These are phyloP conservation scores for Peronosclerospora sorghi DNA, from an alignment of 352 stramenopile species.

Conservation along the genomic window DNA sequence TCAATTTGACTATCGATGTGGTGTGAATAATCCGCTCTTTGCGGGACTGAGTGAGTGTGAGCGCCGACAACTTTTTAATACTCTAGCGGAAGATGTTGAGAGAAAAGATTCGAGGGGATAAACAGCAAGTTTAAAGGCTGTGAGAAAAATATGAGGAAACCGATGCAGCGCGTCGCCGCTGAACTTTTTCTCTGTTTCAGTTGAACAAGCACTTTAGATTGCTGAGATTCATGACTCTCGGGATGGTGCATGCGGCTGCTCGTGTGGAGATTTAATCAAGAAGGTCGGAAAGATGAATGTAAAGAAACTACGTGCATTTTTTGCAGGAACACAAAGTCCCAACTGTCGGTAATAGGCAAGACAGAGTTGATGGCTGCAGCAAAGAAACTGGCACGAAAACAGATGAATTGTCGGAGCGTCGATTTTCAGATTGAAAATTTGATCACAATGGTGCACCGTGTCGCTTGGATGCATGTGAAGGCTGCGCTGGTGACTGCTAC, in stretches of 20 bases:
- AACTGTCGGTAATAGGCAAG: conserved; percentile 34
- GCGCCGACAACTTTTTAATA: conserved; percentile 51
- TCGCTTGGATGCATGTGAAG: conserved; percentile 61
- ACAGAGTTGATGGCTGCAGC: no score
- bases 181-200: conserved; percentile 71
- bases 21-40: no score
- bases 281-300: conserved; percentile 80
- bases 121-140: conserved; percentile 10
- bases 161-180: conserved; percentile 21
- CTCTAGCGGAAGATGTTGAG: conserved; percentile 17
- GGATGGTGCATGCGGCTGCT: conserved; percentile 58
- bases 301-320: conserved; percentile 64
- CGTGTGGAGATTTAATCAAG: no score
- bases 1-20: no score
- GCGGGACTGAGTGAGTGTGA: conserved; percentile 51
- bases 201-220: conserved; percentile 78
- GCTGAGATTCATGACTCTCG: conserved; percentile 70
- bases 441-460: conserved; percentile 59
- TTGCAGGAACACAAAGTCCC: conserved; percentile 43
- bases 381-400: conserved; percentile 37
- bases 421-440: conserved; percentile 60
- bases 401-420: conserved; percentile 66
- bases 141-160: conserved; percentile 10
- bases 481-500: conserved; percentile 57
- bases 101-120: conserved; percentile 16